These are phyloP conservation scores for Dothiorella sarmentorum DNA, from an alignment of 2,329 filamentous ascomycete species.

Conservation along the genomic window DNA sequence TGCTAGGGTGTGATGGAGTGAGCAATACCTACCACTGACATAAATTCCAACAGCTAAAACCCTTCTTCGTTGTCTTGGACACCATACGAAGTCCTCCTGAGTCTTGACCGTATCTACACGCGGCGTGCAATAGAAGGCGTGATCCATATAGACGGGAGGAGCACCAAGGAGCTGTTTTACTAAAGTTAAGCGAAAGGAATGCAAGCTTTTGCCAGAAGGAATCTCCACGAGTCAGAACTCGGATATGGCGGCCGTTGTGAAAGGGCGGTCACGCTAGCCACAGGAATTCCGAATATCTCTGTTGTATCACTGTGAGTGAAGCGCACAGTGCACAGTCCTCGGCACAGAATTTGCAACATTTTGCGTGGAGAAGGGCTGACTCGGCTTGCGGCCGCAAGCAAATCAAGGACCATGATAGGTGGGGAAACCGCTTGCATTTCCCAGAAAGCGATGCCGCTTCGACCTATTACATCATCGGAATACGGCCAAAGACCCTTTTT, in stretches of 20 bases:
- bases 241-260: neutral
- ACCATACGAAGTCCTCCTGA: neutral
- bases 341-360: neutral
- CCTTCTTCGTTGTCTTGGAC: neutral
- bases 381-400: neutral
- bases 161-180: neutral
- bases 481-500: no score
- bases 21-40: no score
- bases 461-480: no score
- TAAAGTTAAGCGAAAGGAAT: neutral
- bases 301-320: constrained; percentile 1
- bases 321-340: neutral
- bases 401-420: constrained; percentile 9
- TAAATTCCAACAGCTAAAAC: no score
- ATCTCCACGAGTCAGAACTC: no score
- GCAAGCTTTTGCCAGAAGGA: no score
- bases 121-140: neutral
- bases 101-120: neutral
- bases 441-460: no score
- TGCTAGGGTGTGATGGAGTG: neutral
- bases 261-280: neutral
- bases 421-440: neutral
- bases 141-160: neutral
- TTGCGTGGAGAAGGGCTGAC: neutral
- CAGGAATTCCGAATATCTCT: neutral